Conservation (phyloP, 768 basidiomycete genomes). For the Mrakia blollopis region DNA sequence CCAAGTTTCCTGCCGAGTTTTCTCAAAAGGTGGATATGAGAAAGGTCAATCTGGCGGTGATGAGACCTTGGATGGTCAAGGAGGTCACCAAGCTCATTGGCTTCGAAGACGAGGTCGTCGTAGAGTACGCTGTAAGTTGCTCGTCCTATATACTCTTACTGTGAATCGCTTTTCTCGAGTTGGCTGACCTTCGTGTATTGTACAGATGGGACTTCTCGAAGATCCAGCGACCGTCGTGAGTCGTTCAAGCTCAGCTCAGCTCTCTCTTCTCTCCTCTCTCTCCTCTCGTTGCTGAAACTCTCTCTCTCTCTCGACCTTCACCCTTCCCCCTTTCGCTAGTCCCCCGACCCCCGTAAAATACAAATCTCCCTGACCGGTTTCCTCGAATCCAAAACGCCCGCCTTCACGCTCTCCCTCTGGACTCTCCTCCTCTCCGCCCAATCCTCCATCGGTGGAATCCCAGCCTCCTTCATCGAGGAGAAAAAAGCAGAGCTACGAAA, state of each 20-base stretch:
- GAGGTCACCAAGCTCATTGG: conserved; percentile 84
- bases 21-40: conserved; percentile 93
- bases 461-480: conserved; percentile 79
- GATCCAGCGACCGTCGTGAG: conserved; percentile 80
- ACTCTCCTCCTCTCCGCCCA: conserved; percentile 89
- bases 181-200: not conserved
- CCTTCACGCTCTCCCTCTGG: conserved; percentile 88
- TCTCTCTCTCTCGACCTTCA: not conserved
- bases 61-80: conserved; percentile 92
- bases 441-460: conserved; percentile 78
- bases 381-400: conserved; percentile 74
- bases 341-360: conserved; percentile 89
- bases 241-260: conserved; percentile 43
- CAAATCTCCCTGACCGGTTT: conserved; percentile 93
- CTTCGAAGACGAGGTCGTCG: conserved; percentile 93
- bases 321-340: conserved; percentile 48
- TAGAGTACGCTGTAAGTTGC: conserved; percentile 67
- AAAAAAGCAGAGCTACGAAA: conserved; percentile 88
- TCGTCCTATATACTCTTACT: not conserved
- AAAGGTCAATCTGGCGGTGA: conserved; percentile 87
- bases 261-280: not conserved
- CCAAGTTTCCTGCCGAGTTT: conserved; percentile 87
- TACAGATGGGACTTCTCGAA: conserved; percentile 75
- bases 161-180: not conserved
- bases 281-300: not conserved